Evolutionary conservation across 2,329 filamentous ascomycete genomes (phyloP), one percentile per base, ranked within the genome.

Genomic region (Annulohypoxylon truncatum): DNA sequence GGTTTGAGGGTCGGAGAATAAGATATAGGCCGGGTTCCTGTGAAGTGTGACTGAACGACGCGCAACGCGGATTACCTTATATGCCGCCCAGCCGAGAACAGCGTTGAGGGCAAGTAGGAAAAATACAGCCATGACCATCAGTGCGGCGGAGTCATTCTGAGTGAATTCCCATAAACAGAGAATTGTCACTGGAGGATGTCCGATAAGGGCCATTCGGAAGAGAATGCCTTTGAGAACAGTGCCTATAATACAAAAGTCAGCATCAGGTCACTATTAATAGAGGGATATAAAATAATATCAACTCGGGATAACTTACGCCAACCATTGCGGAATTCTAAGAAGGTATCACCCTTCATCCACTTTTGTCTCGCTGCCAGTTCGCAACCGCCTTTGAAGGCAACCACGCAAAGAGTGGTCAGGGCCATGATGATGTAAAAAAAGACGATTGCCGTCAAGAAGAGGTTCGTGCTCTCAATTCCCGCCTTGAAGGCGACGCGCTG

Each of bases 91-190:
- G 20, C 82, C 90, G 31, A 98, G 86, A 29, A 94, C 92, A 55
- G 85, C 84, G 38, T 90, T 83, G 84, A 97, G 90, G 66, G 92
- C 91, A 73, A 97, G 82, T 77, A 97, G 87, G 84, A 96, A 97
- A 79, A 97, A 92, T 68, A 97, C 87, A 46, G 94, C 94, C 24
- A 97, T 84, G 38, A 97, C 91, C 50, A 97, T 87, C 77, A 96
- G 90, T 26, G 93, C 95, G 5, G 91, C 84, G 1, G 95, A 97
- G 79, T 98, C 94, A 68, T 87, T 86, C 74, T 90, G 85, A 3
- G 94, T 97, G 65, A 97, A 90, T 78, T 98, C 94, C 95, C 95
- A 97, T 71, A 97, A 85, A 78, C 92, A 96, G 58, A 97, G 87
- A 58, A 97, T 92, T 51, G 90, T 89, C 86, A 97, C 94, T 77